Evolutionary conservation across 1,139 yeast species (phyloP), one percentile per base, ranked within the genome.

Genomic region (Entelexis sorbosivorans): DNA sequence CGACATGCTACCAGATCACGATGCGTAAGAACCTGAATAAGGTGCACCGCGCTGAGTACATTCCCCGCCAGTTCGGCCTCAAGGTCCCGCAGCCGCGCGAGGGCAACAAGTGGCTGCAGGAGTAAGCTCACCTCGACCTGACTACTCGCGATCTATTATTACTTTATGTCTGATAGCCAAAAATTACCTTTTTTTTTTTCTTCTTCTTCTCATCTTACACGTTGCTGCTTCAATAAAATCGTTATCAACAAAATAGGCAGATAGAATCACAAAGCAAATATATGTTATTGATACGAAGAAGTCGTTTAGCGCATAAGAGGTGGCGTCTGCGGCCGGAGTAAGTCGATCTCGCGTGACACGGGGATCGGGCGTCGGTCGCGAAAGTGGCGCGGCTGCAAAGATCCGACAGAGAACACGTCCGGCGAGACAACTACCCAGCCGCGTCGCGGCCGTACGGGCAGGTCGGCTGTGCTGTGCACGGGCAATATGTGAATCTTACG

Each of bases 351-450:
- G 14, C 73, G 71, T 38, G 79, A 75, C 54, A 78, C 78, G 5
- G 91, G 88, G 2, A 87, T 71, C 64, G 77, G 72, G 20, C 64
- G 55, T 5, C 82, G 82, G 33, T 71, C 56, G 8, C 53, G 52
- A 58, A 75, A 80, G 11, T 63, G 62, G 5, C 58, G 59, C 1
- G 78, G 72, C 3, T 76, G 76, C 51, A 89, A 86, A 63, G 86
- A 86, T 63, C 86, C 77, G 35, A 85, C 63, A 58, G 84, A 65
- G 31, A 55, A 47, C 3, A 83, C 78, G 66, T 88, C 95, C 0
- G 96, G 96, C 58, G 91, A 77, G 75, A 85, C 73, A 16, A 87
- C 76, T 3, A 87, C 94, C 97, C 97, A 89, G 2, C 97, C 96
- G 2, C 80, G 81, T 59, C 96, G 77, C 56, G 80, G 69, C 53